Percentiles rank a stretch among this genome's conserved stretches.
phyloP scores from a whole-genome alignment of 1,284 basidiomycete genomes.

The Amylostereum areolatum region DNA sequence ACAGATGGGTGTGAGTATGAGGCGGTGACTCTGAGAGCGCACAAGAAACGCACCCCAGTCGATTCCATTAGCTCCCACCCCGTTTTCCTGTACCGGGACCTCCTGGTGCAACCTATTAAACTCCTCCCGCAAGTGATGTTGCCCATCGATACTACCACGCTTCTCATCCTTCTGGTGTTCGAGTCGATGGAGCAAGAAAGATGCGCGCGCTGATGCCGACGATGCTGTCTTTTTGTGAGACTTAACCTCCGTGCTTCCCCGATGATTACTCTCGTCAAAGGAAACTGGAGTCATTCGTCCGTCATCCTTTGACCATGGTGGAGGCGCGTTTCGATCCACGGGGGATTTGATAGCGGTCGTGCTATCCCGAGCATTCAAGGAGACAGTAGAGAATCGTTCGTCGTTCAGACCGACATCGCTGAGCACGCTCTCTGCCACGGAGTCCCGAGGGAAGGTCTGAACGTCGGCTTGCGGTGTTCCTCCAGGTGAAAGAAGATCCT shows the following conservation, averaged over 20 bases:
- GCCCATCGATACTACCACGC: constrained; percentile 50
- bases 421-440: constrained; percentile 13
- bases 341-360: constrained; percentile 15
- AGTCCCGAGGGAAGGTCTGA: constrained; percentile 6
- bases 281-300: constrained; percentile 9
- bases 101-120: constrained; percentile 53
- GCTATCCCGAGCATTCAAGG: constrained; percentile 35
- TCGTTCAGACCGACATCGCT: constrained; percentile 35
- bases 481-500: constrained; percentile 11
- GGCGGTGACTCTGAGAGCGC: constrained; percentile 1
- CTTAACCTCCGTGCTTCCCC: background rate
- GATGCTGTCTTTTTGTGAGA: constrained; percentile 62
- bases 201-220: constrained; percentile 45
- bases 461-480: constrained; percentile 2
- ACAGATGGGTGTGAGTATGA: constrained; percentile 9
- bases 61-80: constrained; percentile 31
- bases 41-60: constrained; percentile 64
- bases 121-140: constrained; percentile 63
- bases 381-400: constrained; percentile 49
- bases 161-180: constrained; percentile 40
- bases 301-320: constrained; percentile 20
- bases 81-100: constrained; percentile 28
- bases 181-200: constrained; percentile 44
- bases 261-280: background rate
- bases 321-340: constrained; percentile 1